Evolutionary conservation across 441 rosid species (phyloP).

Genomic region (Pelargonium cotyledonis): DNA sequence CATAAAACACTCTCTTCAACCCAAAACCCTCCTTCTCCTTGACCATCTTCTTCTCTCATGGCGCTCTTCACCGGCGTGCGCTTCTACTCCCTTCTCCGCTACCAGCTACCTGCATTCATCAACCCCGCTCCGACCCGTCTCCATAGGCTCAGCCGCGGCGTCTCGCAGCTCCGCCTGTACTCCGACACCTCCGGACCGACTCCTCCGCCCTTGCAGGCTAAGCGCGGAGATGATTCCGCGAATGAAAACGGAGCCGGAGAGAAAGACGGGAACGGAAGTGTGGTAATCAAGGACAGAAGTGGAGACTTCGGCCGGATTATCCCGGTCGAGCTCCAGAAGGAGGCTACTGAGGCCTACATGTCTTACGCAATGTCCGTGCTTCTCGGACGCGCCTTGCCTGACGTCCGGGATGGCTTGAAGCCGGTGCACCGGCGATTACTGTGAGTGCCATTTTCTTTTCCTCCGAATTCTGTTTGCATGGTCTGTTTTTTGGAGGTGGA

Average conservation of each 20-base stretch:
- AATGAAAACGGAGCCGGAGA: slow-evolving; percentile 17
- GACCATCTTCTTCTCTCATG: neutral
- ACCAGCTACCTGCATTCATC: neutral
- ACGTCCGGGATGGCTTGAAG: slow-evolving; percentile 84
- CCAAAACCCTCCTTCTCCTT: neutral
- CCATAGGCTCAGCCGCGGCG: slow-evolving; percentile 19
- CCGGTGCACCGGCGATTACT: slow-evolving; percentile 86
- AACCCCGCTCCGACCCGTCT: slow-evolving; percentile 13
- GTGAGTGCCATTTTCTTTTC: slow-evolving; percentile 35
- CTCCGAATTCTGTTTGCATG: too few species aligned
- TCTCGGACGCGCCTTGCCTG: slow-evolving; percentile 91
- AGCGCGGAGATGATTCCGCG: slow-evolving; percentile 19
- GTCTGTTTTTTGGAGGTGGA: neutral
- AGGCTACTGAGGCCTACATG: slow-evolving; percentile 84
- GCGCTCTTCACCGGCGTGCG: neutral
- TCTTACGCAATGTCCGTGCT: slow-evolving; percentile 85
- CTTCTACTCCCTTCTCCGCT: slow-evolving; percentile 5
- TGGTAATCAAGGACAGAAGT: slow-evolving; percentile 22
- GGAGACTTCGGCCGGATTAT: slow-evolving; percentile 42
- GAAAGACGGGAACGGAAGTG: slow-evolving; percentile 30
- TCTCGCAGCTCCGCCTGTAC: slow-evolving; percentile 33
- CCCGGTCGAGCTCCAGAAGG: slow-evolving; percentile 73
- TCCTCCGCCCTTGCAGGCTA: slow-evolving; percentile 14
- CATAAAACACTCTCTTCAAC: slow-evolving; percentile 3
- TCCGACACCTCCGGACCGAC: slow-evolving; percentile 17